Percentiles rank a stretch among this genome's conserved stretches.
phyloP scores from a whole-genome alignment of 139 green algal species.

The Chlamydomonas urium region DNA sequence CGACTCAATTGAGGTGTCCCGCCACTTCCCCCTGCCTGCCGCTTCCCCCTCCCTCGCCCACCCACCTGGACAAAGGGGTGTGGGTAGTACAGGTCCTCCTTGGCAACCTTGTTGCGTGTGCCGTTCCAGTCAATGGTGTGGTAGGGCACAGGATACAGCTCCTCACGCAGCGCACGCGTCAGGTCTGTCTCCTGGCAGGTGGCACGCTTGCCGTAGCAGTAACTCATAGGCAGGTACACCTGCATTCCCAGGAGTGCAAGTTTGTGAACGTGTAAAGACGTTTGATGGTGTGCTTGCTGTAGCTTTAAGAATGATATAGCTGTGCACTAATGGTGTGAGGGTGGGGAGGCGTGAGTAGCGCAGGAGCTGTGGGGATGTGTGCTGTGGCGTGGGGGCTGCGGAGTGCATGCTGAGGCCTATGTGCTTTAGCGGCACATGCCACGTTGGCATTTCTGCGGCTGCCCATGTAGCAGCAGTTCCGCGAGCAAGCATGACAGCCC shows the following conservation, averaged over 20 bases:
- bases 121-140: constrained; percentile 90
- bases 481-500: no score
- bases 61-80: constrained; percentile 82
- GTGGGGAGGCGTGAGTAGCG: no score
- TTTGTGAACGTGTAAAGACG: background rate
- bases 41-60: background rate
- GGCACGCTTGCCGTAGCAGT: constrained; percentile 84
- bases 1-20: no score
- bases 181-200: constrained; percentile 56
- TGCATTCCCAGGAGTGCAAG: constrained; percentile 20
- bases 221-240: constrained; percentile 99
- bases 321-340: no score
- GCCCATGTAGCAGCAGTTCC: no score
- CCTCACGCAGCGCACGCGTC: constrained; percentile 29
- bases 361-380: no score
- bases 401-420: no score
- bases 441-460: no score
- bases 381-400: no score
- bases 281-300: background rate
- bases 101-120: constrained; percentile 74
- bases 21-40: no score
- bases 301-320: no score
- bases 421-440: no score
- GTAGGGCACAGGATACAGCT: constrained; percentile 56
- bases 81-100: constrained; percentile 98